Evolutionary conservation across 768 basidiomycete genomes (phyloP).

Genomic region (Ramaria sp.): DNA sequence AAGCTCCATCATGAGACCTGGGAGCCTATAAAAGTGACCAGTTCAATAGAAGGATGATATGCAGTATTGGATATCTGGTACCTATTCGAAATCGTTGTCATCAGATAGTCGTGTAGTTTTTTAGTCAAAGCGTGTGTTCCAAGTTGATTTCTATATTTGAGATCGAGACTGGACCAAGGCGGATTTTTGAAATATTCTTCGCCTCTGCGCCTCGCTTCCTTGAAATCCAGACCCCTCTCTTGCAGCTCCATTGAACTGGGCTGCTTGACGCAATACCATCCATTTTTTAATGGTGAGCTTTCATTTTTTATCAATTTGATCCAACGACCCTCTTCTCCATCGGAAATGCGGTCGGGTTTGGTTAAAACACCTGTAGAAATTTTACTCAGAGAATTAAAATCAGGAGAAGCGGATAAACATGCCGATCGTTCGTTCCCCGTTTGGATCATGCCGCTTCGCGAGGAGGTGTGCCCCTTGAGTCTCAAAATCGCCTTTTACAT

Average conservation of each 20-base stretch:
- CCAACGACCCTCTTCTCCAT: constrained; percentile 47
- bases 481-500: constrained; percentile 55
- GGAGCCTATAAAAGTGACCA: constrained; percentile 33
- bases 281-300: constrained; percentile 29
- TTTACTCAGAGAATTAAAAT: neutral
- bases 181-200: constrained; percentile 37
- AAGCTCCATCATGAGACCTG: constrained; percentile 49
- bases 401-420: constrained; percentile 11
- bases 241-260: constrained; percentile 37
- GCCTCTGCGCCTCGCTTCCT: constrained; percentile 45
- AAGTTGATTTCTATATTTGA: constrained; percentile 37
- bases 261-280: constrained; percentile 52
- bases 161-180: constrained; percentile 47
- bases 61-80: constrained; percentile 14
- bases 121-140: constrained; percentile 49
- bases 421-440: constrained; percentile 65
- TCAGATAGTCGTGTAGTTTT: constrained; percentile 46
- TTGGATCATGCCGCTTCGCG: constrained; percentile 46
- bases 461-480: constrained; percentile 68
- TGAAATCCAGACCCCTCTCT: constrained; percentile 42
- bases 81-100: constrained; percentile 52
- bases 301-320: constrained; percentile 16
- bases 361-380: constrained; percentile 49
- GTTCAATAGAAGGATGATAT: neutral
- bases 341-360: constrained; percentile 56